phyloP scores from a whole-genome alignment of 2,329 filamentous ascomycete species.

The Gnomoniopsis sp. region DNA sequence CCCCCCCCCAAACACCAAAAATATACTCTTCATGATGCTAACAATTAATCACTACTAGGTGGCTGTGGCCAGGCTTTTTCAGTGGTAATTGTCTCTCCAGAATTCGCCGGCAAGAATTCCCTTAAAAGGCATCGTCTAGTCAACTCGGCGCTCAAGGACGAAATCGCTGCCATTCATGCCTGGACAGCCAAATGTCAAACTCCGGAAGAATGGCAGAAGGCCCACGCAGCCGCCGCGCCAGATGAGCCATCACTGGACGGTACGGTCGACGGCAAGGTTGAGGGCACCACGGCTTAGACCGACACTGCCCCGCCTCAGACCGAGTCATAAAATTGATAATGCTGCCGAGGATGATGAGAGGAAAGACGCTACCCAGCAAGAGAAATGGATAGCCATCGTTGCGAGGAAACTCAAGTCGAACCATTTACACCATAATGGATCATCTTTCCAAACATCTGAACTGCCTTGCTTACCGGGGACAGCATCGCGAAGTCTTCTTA shows the following conservation, averaged over 20 bases:
- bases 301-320: not conserved
- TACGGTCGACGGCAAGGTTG: constrained; percentile 40
- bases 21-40: not conserved
- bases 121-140: constrained; percentile 79
- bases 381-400: no score
- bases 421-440: no score
- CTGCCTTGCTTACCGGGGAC: no score
- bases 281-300: constrained; percentile 25
- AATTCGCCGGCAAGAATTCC: constrained; percentile 69
- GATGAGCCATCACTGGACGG: constrained; percentile 39
- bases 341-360: no score
- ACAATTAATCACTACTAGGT: constrained; percentile 34
- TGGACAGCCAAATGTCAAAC: constrained; percentile 96
- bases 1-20: no score
- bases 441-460: no score
- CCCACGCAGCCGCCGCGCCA: constrained; percentile 37
- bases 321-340: no score
- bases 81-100: constrained; percentile 58
- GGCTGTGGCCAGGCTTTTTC: constrained; percentile 62
- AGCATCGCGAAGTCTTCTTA: no score
- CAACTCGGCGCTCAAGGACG: constrained; percentile 76
- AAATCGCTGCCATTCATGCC: constrained; percentile 88
- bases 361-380: no score
- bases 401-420: no score
- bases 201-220: constrained; percentile 80